Conservation (phyloP, 495 filamentous ascomycete species). For the Articulospora tetracladia region DNA sequence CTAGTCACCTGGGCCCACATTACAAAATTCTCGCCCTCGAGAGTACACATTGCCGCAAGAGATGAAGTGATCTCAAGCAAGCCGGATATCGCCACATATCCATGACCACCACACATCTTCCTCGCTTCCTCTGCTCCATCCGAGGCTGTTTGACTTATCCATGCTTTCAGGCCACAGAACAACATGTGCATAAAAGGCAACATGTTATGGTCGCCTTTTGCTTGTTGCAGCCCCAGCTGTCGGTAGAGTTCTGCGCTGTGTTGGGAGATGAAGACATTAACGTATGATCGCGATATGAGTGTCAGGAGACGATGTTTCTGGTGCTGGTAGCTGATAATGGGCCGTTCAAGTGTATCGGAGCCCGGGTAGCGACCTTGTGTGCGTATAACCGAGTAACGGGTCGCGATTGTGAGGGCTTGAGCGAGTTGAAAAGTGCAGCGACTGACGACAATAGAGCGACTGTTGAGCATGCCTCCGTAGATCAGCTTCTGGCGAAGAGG, state of each 20-base stretch:
- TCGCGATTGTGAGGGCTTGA: slow-evolving; percentile 66
- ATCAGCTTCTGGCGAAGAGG: slow-evolving; percentile 55
- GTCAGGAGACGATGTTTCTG: slow-evolving; percentile 63
- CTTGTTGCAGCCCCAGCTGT: slow-evolving; percentile 38
- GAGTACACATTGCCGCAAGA: slow-evolving; percentile 16
- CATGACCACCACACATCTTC: slow-evolving; percentile 67
- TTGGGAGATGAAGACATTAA: slow-evolving; percentile 63
- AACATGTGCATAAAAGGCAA: slow-evolving; percentile 65
- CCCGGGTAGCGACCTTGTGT: slow-evolving; percentile 47
- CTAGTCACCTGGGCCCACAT: slow-evolving; percentile 68
- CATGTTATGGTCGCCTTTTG: slow-evolving; percentile 42
- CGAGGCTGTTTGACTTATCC: slow-evolving; percentile 57
- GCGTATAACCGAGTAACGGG: slow-evolving; percentile 61
- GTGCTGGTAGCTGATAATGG: slow-evolving; percentile 66
- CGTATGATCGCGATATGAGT: slow-evolving; percentile 61
- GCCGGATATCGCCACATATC: slow-evolving; percentile 29
- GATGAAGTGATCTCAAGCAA: slow-evolving; percentile 17
- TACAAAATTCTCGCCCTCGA: slow-evolving; percentile 64
- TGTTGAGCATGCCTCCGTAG: slow-evolving; percentile 64
- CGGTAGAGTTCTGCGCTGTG: slow-evolving; percentile 55
- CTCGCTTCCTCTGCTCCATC: slow-evolving; percentile 64
- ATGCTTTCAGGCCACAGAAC: slow-evolving; percentile 65
- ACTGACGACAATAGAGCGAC: slow-evolving; percentile 61
- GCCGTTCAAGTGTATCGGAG: slow-evolving; percentile 39
- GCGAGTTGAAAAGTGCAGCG: slow-evolving; percentile 58